Conservation (phyloP, 306 rosid genomes). For the Quercus bicolor region DNA sequence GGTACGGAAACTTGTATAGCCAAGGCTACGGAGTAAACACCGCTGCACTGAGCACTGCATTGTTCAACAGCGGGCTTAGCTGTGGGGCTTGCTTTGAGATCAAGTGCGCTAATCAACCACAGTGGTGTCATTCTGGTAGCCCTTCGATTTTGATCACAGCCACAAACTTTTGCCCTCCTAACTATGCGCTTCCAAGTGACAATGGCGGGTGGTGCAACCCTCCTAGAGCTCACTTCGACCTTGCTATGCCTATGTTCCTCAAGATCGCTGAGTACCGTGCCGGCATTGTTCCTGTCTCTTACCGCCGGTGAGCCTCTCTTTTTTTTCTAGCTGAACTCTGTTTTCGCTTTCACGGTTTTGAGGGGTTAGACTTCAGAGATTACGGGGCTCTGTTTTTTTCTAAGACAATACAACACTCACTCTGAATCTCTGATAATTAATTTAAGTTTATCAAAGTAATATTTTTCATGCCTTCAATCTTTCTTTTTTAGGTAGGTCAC, state of each 20-base stretch:
- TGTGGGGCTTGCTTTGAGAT: constrained; percentile 86
- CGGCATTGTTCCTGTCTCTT: constrained; percentile 84
- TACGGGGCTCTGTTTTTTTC: neutral
- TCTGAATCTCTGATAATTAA: too few relatives aligned
- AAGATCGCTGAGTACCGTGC: constrained; percentile 78
- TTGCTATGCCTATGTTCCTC: constrained; percentile 88
- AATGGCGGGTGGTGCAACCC: constrained; percentile 96
- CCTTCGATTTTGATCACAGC: constrained; percentile 78
- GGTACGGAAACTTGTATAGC: constrained; percentile 77
- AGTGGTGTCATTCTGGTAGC: constrained; percentile 73
- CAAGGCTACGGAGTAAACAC: constrained; percentile 86
- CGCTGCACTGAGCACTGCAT: constrained; percentile 80
- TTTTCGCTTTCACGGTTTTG: neutral
- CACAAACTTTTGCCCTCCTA: constrained; percentile 74
- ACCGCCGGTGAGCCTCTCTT: constrained; percentile 49
- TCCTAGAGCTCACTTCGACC: constrained; percentile 81
- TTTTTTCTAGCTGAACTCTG: neutral
- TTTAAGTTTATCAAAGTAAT: too few relatives aligned
- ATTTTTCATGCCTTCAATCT: too few relatives aligned
- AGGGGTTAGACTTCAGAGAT: too few relatives aligned
- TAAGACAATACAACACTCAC: too few relatives aligned
- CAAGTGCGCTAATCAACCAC: constrained; percentile 55
- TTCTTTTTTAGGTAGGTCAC: too few relatives aligned
- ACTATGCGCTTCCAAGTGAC: constrained; percentile 60
- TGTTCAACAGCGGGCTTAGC: constrained; percentile 70